A percentile compares a stretch with the other conserved stretches of the same genome.
phyloP scores from a whole-genome alignment of 352 stramenopile species.

The Pythium pyrilobum region DNA sequence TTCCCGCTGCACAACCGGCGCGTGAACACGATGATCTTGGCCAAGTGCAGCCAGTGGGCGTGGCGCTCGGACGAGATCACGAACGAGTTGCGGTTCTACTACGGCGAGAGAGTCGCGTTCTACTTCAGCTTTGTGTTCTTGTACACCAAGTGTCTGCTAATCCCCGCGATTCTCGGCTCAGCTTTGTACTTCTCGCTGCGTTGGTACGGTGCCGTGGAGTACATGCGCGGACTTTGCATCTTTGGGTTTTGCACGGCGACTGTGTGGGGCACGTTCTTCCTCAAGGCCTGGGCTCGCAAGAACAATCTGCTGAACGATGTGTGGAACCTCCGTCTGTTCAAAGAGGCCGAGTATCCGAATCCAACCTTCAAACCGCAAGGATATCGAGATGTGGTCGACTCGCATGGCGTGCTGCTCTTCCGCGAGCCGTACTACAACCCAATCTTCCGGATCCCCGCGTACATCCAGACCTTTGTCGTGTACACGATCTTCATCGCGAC shows the following conservation, averaged over 20 bases:
- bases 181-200: constrained; percentile 64
- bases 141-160: constrained; percentile 75
- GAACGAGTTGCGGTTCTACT: constrained; percentile 80
- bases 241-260: constrained; percentile 75
- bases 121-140: constrained; percentile 85
- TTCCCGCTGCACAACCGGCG: constrained; percentile 84
- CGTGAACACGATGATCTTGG: constrained; percentile 60
- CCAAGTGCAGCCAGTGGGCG: constrained; percentile 71
- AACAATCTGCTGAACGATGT: constrained; percentile 78
- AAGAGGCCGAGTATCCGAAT: constrained; percentile 84
- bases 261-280: constrained; percentile 71
- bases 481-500: constrained; percentile 76
- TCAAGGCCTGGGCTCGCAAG: constrained; percentile 73
- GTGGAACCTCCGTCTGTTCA: constrained; percentile 82
- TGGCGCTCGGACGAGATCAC: constrained; percentile 78
- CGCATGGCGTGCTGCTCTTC: constrained; percentile 63
- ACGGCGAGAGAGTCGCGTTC: constrained; percentile 79
- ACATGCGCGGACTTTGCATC: constrained; percentile 76
- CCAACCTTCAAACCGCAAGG: constrained; percentile 68
- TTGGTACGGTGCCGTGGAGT: constrained; percentile 63
- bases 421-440: constrained; percentile 82
- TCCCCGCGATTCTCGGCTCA: constrained; percentile 52
- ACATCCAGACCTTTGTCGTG: constrained; percentile 77
- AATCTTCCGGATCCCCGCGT: constrained; percentile 67
- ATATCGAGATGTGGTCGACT: constrained; percentile 73